phyloP scores from a whole-genome alignment of 306 rosid genomes.

The Carpinus viminea region DNA sequence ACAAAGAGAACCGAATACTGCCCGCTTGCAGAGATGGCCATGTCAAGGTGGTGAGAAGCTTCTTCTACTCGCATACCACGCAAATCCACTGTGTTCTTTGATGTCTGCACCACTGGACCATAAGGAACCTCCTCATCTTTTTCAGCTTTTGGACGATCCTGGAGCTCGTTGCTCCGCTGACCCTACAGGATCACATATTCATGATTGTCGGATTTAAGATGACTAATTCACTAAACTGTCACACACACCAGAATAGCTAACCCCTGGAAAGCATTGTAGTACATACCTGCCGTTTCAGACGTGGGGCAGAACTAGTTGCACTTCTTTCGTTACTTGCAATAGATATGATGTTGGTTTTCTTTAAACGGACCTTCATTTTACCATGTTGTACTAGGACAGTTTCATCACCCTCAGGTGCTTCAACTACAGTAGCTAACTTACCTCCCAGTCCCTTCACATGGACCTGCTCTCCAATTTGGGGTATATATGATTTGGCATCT shows the following conservation, averaged over 20 bases:
- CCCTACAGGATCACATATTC: slow-evolving; percentile 35
- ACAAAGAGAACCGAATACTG: slow-evolving; percentile 83
- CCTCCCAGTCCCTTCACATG: slow-evolving; percentile 61
- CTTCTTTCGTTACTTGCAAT: slow-evolving; percentile 46
- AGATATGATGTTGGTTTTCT: slow-evolving; percentile 64
- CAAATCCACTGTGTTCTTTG: slow-evolving; percentile 82
- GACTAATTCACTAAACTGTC: neutral
- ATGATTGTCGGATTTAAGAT: neutral
- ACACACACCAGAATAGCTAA: neutral
- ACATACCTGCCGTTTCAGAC: slow-evolving; percentile 61
- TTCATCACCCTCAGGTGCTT: slow-evolving; percentile 57
- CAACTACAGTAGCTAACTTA: slow-evolving; percentile 78
- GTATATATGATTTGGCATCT: slow-evolving; percentile 47
- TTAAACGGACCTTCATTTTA: slow-evolving; percentile 78
- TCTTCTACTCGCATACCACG: slow-evolving; percentile 86
- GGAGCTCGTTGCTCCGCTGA: slow-evolving; percentile 35
- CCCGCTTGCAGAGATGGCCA: slow-evolving; percentile 58
- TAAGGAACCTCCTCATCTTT: slow-evolving; percentile 47
- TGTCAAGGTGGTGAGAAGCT: slow-evolving; percentile 74
- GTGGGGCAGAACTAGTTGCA: slow-evolving; percentile 39
- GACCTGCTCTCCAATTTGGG: slow-evolving; percentile 78
- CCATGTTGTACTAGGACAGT: slow-evolving; percentile 81
- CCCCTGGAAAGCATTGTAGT: slow-evolving; percentile 1
- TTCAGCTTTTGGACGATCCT: slow-evolving; percentile 28
- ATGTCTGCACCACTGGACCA: slow-evolving; percentile 72